Evolutionary conservation across 768 basidiomycete species (phyloP), one percentile per base, ranked within the genome.

Genomic region (Mycena albidolilacea): DNA sequence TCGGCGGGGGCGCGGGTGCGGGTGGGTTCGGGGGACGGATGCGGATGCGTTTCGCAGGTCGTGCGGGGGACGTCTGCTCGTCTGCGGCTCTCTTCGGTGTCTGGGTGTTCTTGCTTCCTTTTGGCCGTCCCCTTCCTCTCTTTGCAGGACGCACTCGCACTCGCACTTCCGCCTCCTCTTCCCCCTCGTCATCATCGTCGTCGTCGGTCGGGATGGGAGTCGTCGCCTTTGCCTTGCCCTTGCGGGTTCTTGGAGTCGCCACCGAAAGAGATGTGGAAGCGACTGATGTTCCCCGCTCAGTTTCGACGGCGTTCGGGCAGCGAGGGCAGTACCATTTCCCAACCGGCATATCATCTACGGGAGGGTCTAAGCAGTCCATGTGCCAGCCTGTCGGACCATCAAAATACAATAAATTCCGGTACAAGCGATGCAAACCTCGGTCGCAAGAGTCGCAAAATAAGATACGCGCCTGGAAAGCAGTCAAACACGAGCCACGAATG

Each of bases 371-470:
- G 80, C 94, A 97, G 75, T 91, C 89, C 87, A 91, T 90, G 81
- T 97, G 95, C 93, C 94, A 96, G 44, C 95, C 95, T 92, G 74
- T 46, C 39, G 5, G 30, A 43, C 54, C 58, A 67, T 65, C 43
- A 23, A 35, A 43, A 60, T 43, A 68, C 8, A 74, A 74, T 17
- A 73, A 75, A 35, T 58, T 71, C 41, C 67, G 77, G 79, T 10
- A 37, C 80, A 58, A 37, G 21, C 17, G 19, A 21, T 19, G 73
- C 80, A 50, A 80, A 91, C 94, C 96, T 88, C 96, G 87, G 86
- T 99, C 97, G 82, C 97, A 99, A 68, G 86, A 90, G 86, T 99
- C 97, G 81, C 97, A 99, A 77, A 98, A 93, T 65, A 99, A 81
- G 74, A 98, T 92, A 64, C 90, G 88, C 65, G 88, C 90, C 95